Evolutionary conservation across 805 yeast species (phyloP), one percentile per base, ranked within the genome.

Genomic region (Ogataea dorogensis): DNA sequence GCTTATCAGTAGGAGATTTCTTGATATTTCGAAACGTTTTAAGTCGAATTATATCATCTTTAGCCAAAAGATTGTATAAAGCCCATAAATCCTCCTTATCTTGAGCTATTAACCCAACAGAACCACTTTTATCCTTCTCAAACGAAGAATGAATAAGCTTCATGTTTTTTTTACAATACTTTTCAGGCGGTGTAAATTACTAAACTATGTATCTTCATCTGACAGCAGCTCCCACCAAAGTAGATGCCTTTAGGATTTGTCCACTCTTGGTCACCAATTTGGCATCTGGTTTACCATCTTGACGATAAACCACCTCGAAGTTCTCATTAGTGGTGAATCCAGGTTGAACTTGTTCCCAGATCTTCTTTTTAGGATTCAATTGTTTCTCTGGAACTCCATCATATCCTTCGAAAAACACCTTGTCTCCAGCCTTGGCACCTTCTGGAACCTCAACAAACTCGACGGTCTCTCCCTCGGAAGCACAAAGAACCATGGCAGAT

Each of bases 341-440:
- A 34, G 97, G 98, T 73, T 93, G 98, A 47, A 85, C 71, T 35
- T 89, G 75, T 74, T 93, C 98, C 94, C 96, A 93, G 45, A 89
- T 72, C 76, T 93, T 93, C 84, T 93, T 93, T 81, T 93, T 93
- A 54, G 98, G 98, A 70, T 91, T 91, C 65, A 93, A 72, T 58
- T 81, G 91, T 56, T 86, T 77, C 66, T 88, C 94, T 49, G 98
- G 98, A 37, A 77, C 79, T 49, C 87, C 86, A 56, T 87, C 83
- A 63, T 70, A 88, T 40, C 87, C 94, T 67, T 88, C 96, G 56
- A 93, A 93, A 77, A 86, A 91, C 46, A 93, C 73, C 71, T 88
- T 89, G 65, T 93, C 98, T 65, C 99, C 99, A 9, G 98, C 80
- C 67, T 86, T 75, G 28, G 96, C 78, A 12, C 88, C 95, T 22